Evolutionary conservation across 495 filamentous ascomycete species (phyloP).

Genomic region (Penicillium mononematosum): DNA sequence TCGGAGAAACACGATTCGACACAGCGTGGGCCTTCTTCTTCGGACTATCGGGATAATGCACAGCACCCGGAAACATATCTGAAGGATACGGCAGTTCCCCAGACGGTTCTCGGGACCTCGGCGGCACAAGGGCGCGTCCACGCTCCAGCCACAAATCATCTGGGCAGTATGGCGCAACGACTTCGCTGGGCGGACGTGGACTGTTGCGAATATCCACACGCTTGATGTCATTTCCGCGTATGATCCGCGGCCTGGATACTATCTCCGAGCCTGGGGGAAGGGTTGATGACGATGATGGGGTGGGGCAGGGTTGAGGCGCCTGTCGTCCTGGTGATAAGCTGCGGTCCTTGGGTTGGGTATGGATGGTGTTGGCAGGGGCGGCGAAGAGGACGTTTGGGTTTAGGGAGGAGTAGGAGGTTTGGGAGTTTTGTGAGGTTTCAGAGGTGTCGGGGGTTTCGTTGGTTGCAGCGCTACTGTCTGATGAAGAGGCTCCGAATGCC

Average conservation of each 20-base stretch:
- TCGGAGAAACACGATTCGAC: conserved; percentile 25
- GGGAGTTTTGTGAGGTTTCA: conserved; percentile 9
- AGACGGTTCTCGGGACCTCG: neutral
- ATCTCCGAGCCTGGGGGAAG: conserved; percentile 28
- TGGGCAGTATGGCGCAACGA: conserved; percentile 32
- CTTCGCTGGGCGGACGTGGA: conserved; percentile 27
- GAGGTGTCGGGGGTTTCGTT: conserved; percentile 16
- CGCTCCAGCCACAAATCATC: conserved; percentile 37
- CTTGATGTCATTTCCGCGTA: conserved; percentile 39
- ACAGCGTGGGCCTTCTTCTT: conserved; percentile 13
- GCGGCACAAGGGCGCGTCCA: conserved; percentile 2
- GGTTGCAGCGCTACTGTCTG: conserved; percentile 14
- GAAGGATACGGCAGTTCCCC: conserved; percentile 27
- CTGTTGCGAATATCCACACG: conserved; percentile 36
- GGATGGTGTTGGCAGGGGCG: conserved; percentile 9
- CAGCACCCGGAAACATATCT: conserved; percentile 13
- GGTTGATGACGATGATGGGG: conserved; percentile 10
- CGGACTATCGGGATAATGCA: conserved; percentile 26
- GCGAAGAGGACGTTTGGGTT: conserved; percentile 6
- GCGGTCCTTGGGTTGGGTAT: conserved; percentile 4
- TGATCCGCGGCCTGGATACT: conserved; percentile 36
- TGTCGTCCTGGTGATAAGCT: neutral
- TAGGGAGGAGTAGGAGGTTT: conserved; percentile 6
- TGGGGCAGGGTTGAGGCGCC: neutral
- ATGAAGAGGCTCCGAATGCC: conserved; percentile 6